Base-by-base conservation (phyloP, 2,329 filamentous ascomycete species). In the Aspergillus oerlinghausenensis region DNA sequence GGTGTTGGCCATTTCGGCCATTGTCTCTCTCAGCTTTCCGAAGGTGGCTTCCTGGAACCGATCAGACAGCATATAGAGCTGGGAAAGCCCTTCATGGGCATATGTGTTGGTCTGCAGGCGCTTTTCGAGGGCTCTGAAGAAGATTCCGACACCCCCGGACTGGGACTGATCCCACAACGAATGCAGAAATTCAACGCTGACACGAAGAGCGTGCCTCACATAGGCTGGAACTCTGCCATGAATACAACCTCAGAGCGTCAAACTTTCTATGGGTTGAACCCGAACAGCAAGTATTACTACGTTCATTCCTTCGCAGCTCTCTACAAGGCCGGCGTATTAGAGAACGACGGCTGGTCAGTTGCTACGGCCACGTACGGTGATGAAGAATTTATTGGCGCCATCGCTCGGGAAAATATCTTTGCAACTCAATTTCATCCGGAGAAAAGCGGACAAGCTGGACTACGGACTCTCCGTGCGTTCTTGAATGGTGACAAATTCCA, bases 1-100 rank as follows among this genome's bases (percentile, higher is more conserved):
- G 94, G 94, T 58, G 94, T 99, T 60, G 94, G 94, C 66, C 93
- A 99, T 80, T 99, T 97, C 69, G 94, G 94, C 59, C 92, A 99
- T 80, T 99, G 94, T 75, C 81, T 97, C 62, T 86, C 85, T 28
- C 92, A 96, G 71, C 86, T 99, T 64, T 81, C 87, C 17, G 82
- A 86, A 45, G 90, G 91, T 40, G 90, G 89, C 61, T 99, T 92
- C 75, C 80, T 93, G 54, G 88, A 90, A 58, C 89, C 92, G 9
- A 88, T 99, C 62, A 85, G 82, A 64, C 81, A 86, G 63, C 92
- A 97, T 77, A 92, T 99, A 67, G 81, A 86, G 52, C 83, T 88
- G 14, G 92, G 92, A n/a, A 97, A 97, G 76, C 92, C 93, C 14
- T 97, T 99, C 72, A 95, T 99, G 88, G 92, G 89, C 51, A 96